Percentiles rank a stretch among this genome's conserved stretches.
These are phyloP conservation scores for Sporothrix luriei DNA, from an alignment of 2,329 filamentous ascomycete genomes.

Conservation along the genomic window DNA sequence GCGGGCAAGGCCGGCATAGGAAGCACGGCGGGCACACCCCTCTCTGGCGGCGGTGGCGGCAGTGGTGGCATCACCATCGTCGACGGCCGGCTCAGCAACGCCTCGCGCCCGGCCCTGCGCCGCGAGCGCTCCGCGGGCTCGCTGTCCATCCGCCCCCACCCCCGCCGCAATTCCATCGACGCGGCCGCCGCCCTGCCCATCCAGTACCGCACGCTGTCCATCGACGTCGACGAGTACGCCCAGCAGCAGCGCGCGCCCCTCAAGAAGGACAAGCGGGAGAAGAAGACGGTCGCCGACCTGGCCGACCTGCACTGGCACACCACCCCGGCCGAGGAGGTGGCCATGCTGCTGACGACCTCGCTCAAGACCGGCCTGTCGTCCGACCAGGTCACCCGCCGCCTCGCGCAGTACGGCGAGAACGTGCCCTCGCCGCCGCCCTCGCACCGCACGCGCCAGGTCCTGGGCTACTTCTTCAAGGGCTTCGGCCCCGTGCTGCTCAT, in stretches of 20 bases:
- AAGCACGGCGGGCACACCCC: neutral
- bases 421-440: slow-evolving; percentile 67
- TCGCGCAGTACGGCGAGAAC: slow-evolving; percentile 67
- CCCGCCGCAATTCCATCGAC: slow-evolving; percentile 44
- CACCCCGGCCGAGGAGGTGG: slow-evolving; percentile 60
- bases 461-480: slow-evolving; percentile 75
- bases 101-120: slow-evolving; percentile 18
- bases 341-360: slow-evolving; percentile 61
- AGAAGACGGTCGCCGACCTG: slow-evolving; percentile 51
- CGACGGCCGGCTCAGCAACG: slow-evolving; percentile 10
- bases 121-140: slow-evolving; percentile 32
- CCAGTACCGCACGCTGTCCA: slow-evolving; percentile 59
- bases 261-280: slow-evolving; percentile 45
- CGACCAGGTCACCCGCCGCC: slow-evolving; percentile 58
- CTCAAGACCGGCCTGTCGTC: slow-evolving; percentile 60
- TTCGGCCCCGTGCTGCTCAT: slow-evolving; percentile 72
- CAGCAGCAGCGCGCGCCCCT: slow-evolving; percentile 51
- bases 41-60: too few relatives aligned
- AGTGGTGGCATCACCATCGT: slow-evolving; percentile 16
- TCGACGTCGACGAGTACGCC: slow-evolving; percentile 58
- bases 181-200: slow-evolving; percentile 52
- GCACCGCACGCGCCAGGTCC: slow-evolving; percentile 57
- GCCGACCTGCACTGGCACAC: slow-evolving; percentile 69
- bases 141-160: slow-evolving; percentile 33
- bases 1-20: slow-evolving; percentile 21